Conservation (phyloP, 1,284 basidiomycete genomes). For the Boletellus deceptivus region DNA sequence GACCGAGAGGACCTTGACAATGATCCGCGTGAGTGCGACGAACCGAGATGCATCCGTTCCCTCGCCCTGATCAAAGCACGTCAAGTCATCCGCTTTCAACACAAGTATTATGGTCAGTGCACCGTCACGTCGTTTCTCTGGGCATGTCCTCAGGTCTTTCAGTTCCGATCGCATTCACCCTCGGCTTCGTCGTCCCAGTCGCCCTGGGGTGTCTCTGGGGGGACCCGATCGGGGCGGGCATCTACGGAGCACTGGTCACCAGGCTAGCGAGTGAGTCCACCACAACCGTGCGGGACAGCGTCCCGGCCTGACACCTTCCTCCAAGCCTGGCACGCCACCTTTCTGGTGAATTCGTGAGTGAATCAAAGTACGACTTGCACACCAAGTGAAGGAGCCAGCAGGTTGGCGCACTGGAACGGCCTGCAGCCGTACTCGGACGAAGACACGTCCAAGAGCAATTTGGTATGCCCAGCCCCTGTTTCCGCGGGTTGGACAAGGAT, state of each 20-base stretch:
- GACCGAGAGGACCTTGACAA: slow-evolving; percentile 69
- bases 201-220: not conserved
- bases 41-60: not conserved
- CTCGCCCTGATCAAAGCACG: not conserved
- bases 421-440: not conserved
- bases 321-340: not conserved
- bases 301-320: not conserved
- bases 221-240: not conserved
- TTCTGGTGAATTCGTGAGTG: not conserved
- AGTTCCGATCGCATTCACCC: not conserved
- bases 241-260: not conserved
- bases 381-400: not conserved
- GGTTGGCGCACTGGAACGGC: not conserved
- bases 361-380: not conserved
- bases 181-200: not conserved
- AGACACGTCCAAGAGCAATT: not conserved
- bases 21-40: slow-evolving; percentile 38
- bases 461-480: not conserved
- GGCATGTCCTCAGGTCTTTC: not conserved
- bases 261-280: not conserved
- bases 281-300: not conserved
- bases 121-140: not conserved
- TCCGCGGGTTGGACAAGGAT: not conserved
- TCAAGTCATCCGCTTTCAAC: slow-evolving; percentile 72
- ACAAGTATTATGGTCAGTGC: slow-evolving; percentile 60